A percentile compares a stretch with the other conserved stretches of the same genome.
Conservation (phyloP, 2,329 filamentous ascomycete species). For the Colletotrichum tropicicola region DNA sequence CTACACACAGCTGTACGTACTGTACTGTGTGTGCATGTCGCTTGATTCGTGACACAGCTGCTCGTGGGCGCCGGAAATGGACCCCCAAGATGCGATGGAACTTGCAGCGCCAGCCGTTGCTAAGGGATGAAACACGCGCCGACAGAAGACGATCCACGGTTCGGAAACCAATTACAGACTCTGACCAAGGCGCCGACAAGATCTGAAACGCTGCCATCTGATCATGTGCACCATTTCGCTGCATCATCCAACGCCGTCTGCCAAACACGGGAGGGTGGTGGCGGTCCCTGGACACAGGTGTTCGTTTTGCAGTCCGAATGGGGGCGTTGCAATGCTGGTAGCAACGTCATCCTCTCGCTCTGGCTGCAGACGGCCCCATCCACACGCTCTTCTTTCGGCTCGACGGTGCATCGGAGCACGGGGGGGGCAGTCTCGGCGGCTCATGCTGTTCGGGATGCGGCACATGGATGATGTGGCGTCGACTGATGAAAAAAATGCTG, state of each 20-base stretch:
- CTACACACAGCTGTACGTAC: background rate
- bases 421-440: slow-evolving; percentile 11
- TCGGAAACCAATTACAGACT: background rate
- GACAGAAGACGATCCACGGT: slow-evolving; percentile 3
- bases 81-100: background rate
- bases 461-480: slow-evolving; percentile 24
- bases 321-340: background rate
- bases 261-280: background rate
- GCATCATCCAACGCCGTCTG: slow-evolving; percentile 1
- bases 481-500: background rate
- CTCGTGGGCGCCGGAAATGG: background rate
- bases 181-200: background rate
- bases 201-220: slow-evolving; percentile 20
- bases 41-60: background rate
- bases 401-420: background rate
- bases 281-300: background rate
- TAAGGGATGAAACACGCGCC: slow-evolving; percentile 14
- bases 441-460: slow-evolving; percentile 15
- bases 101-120: background rate
- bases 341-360: slow-evolving; percentile 18
- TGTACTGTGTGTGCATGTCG: background rate
- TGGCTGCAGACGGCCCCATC: background rate
- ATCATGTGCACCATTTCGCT: slow-evolving; percentile 1
- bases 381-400: background rate
- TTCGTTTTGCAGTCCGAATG: background rate